Evolutionary conservation across 208 protist species (phyloP), one percentile per base, ranked within the genome.

Genomic region (Leptomonas seymouri): DNA sequence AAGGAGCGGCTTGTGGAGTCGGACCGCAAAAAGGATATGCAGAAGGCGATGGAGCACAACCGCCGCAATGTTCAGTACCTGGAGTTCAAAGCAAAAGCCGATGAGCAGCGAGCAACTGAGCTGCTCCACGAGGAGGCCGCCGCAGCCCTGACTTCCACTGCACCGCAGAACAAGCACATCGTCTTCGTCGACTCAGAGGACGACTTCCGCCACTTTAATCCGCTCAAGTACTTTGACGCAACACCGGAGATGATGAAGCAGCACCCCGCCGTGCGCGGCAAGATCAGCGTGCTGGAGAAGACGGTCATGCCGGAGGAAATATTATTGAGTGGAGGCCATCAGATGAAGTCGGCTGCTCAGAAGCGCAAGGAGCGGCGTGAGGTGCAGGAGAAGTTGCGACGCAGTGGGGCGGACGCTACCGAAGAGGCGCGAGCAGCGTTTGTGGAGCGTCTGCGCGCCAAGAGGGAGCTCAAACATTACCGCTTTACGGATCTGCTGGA

Each of bases 101-200:
- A 97, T 48, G 28, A 77, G 44, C 71, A 76, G 42, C 81, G 89
- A 11, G 86, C 84, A 0, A 82, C 76, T 41, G 92, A 97, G 55
- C 59, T 97, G 21, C 78, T 97, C 5, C 61, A 93, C 27, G 92
- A 97, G 60, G 87, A 91, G 60, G 89, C 82, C 18, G 64, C 79
- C 0, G 70, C 75, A 1, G 87, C 87, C 21, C 71, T 97, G n/a
- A 93, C 86, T 5, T 72, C 84, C 20, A 65, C 70, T 1, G 71
- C 78, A 12, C 92, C 92, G 23, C 41, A 78, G 39, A 97, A 97
- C 76, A 94, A 86, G 41, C 92, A 97, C 74, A 87, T 85, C 55
- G 71, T 97, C 18, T 97, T 95, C 68, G 88, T 93, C 3, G 86
- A 97, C 27, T 72, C 45, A 25, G 87, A 93, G n/a, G 88, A 93